A percentile compares a stretch with the other conserved stretches of the same genome.
phyloP scores from a whole-genome alignment of 257 asterid species.

The Forsythia viridissima region DNA sequence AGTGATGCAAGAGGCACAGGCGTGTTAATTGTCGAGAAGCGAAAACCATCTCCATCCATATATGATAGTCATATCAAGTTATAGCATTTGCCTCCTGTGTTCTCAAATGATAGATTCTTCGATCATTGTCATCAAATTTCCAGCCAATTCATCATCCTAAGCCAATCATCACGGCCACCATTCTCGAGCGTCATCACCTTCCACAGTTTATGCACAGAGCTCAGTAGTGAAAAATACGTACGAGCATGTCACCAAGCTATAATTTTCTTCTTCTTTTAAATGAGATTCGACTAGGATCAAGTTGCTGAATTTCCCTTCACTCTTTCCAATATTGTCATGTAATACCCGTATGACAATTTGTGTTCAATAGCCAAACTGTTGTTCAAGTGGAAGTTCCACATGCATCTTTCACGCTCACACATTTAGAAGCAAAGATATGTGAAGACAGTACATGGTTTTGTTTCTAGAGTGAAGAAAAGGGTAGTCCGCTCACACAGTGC shows the following conservation, averaged over 20 bases:
- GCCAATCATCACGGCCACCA: background rate
- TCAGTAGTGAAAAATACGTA: background rate
- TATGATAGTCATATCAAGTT: background rate
- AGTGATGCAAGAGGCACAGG: background rate
- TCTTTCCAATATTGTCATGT: background rate
- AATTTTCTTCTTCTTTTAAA: background rate
- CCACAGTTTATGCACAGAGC: background rate
- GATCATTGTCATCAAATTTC: background rate
- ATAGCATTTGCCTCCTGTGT: background rate
- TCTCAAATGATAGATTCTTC: too few species aligned
- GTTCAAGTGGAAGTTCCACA: background rate
- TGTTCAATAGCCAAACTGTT: background rate
- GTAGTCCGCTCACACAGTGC: background rate
- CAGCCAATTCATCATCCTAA: background rate
- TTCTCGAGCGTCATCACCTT: background rate
- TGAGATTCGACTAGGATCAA: background rate
- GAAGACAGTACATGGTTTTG: too few species aligned
- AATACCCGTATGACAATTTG: background rate
- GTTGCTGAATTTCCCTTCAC: background rate
- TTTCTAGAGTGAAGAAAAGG: too few species aligned
- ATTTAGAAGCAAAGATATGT: background rate
- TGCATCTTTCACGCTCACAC: background rate
- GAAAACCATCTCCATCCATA: background rate
- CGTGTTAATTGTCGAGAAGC: background rate
- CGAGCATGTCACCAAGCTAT: background rate